Conservation (phyloP, 2,329 filamentous ascomycete genomes). For the Pyricularia pennisetigena region DNA sequence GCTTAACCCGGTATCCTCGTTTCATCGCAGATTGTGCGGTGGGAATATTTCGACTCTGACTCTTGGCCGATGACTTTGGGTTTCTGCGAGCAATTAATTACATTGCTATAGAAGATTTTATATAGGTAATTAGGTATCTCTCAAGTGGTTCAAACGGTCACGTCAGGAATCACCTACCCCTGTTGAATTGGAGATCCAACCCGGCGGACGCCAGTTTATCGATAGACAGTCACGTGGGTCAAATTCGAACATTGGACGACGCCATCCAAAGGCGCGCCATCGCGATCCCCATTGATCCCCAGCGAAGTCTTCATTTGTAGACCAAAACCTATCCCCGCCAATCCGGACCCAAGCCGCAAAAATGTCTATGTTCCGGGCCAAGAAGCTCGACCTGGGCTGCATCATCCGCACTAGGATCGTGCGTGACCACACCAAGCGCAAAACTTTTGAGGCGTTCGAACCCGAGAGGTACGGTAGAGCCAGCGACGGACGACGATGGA, state of each 20-base stretch:
- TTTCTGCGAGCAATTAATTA: not conserved
- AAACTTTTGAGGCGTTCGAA: slow-evolving; percentile 80
- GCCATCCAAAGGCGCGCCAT: not conserved
- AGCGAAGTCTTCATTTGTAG: not conserved
- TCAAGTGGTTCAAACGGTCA: not conserved
- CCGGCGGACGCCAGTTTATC: not conserved
- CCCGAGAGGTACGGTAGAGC: slow-evolving; percentile 60
- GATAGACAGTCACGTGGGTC: not conserved
- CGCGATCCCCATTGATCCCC: not conserved
- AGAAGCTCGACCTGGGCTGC: slow-evolving; percentile 81
- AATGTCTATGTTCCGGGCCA: slow-evolving; percentile 81
- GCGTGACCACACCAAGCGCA: slow-evolving; percentile 93
- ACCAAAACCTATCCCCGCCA: not conserved
- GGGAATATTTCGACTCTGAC: not conserved
- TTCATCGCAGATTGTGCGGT: not conserved
- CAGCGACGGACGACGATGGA: not conserved
- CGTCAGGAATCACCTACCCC: not conserved
- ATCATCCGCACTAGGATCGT: slow-evolving; percentile 81
- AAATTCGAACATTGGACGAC: not conserved
- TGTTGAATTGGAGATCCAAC: not conserved
- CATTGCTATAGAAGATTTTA: not conserved
- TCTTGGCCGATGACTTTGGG: not conserved
- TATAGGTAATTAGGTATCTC: not conserved
- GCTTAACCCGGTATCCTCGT: not conserved
- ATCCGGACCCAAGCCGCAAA: slow-evolving; percentile 19